A percentile compares a stretch with the other conserved stretches of the same genome.
Evolutionary conservation across 768 basidiomycete genomes (phyloP).

Genomic region (Suillus fuscotomentosus): DNA sequence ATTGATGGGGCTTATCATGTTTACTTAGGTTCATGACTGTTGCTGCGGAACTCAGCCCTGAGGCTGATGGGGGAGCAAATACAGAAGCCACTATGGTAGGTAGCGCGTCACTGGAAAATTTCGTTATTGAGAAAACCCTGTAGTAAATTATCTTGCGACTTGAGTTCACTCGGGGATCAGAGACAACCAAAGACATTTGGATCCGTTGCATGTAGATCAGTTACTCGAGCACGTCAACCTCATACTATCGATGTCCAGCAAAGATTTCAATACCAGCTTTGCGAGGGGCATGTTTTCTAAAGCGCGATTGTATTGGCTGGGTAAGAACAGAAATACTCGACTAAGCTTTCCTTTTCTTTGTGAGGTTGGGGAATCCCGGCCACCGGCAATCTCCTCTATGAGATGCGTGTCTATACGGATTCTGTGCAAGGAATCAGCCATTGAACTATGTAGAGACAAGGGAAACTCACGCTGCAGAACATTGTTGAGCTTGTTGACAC

Average conservation of each 20-base stretch:
- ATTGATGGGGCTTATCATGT: background rate
- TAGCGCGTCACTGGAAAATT: background rate
- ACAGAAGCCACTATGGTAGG: background rate
- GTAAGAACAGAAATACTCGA: background rate
- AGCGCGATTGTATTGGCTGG: background rate
- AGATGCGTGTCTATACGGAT: background rate
- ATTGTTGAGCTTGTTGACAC: slow-evolving; percentile 93
- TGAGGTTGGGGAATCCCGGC: background rate
- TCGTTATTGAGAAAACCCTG: background rate
- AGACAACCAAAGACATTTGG: background rate
- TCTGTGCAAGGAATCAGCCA: background rate
- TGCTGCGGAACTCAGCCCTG: slow-evolving; percentile 41
- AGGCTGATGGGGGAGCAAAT: background rate
- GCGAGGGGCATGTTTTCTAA: background rate
- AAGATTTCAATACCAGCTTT: background rate
- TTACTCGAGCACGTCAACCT: background rate
- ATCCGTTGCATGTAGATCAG: background rate
- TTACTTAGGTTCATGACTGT: slow-evolving; percentile 49
- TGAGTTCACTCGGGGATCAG: background rate
- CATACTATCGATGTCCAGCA: background rate
- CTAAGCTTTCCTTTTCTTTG: background rate
- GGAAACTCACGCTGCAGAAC: slow-evolving; percentile 42
- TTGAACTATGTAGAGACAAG: background rate
- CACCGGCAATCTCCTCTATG: background rate
- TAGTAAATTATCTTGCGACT: background rate